Evolutionary conservation across 148 eudicot species (phyloP), one percentile per base, ranked within the genome.

Genomic region (Vaccinium macrocarpon): DNA sequence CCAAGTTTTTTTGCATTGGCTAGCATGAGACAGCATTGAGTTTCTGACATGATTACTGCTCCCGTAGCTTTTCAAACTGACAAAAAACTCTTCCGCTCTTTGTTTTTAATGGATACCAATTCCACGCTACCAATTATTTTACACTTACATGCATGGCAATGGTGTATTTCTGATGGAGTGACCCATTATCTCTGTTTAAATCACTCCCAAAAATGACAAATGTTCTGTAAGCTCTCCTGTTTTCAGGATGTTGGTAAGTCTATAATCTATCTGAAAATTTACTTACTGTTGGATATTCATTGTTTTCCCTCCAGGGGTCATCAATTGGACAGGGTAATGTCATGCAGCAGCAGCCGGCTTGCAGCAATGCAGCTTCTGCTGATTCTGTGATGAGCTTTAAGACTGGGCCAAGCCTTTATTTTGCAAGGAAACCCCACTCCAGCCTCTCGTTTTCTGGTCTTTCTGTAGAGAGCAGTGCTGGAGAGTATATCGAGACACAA

Each of bases 401-500:
- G 75, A 91, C 91, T 3, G 92, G 90, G 27, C 93, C 99, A 82
- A 90, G 81, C 84, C 77, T 86, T 84, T 88, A 86, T 51, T 90
- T 84, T 76, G 88, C 93, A 76, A 89, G 87, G 87, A 95, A 88
- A 89, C 89, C 91, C 83, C 90, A 88, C 59, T 88, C 97, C 25
- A 86, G 85, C 87, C 83, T 93, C 86, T 96, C 99, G 11, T 93
- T 93, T 89, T 92, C 97, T 53, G 94, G 92, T 82, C 84, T 95
- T 78, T 89, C 94, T 5, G 93, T 92, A 74, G 99, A 96, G 81
- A 91, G 94, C 82, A 90, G 91, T 82, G 90, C 90, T 53, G 93
- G 91, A 70, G 98, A 97, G 83, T 93, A 92, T 89, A 98, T 93
- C 52, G 97, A 97, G 83, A 92, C 91, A 88, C 99, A 94, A 88